A percentile compares a stretch with the other conserved stretches of the same genome.
Evolutionary conservation across 345 rosid species (phyloP).

Genomic region (Leavenworthia alabamica): DNA sequence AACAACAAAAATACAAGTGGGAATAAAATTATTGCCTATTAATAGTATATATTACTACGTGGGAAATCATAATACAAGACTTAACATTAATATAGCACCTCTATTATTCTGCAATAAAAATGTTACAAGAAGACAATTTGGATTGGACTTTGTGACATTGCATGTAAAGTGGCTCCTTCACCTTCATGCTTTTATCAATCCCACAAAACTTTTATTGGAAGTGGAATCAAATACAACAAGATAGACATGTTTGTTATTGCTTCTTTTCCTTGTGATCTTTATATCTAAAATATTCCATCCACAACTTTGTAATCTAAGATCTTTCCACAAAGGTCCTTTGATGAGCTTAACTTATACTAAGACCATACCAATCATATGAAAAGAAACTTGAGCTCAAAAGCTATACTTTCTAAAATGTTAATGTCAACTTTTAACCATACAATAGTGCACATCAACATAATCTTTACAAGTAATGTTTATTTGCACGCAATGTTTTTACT

Average conservation of each 20-base stretch:
- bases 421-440: not conserved
- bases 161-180: not conserved
- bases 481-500: not conserved
- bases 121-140: not conserved
- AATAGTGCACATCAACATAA: not conserved
- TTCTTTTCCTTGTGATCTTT: slow-evolving; percentile 61
- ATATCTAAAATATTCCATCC: slow-evolving; percentile 30
- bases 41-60: not conserved
- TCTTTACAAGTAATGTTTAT: not conserved
- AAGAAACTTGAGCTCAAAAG: slow-evolving; percentile 15
- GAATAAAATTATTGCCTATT: not conserved
- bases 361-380: not conserved
- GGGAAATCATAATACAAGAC: not conserved
- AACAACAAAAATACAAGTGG: not conserved
- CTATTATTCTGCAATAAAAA: not conserved
- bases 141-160: too few species aligned
- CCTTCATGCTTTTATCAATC: slow-evolving; percentile 1
- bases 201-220: slow-evolving; percentile 12
- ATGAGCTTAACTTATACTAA: not conserved
- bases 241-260: slow-evolving; percentile 51
- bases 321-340: slow-evolving; percentile 1
- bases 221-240: slow-evolving; percentile 51
- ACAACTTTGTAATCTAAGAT: not conserved
- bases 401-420: slow-evolving; percentile 2
- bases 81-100: not conserved